Conservation (phyloP, 306 rosid species). For the Cicer chorassanicum region DNA sequence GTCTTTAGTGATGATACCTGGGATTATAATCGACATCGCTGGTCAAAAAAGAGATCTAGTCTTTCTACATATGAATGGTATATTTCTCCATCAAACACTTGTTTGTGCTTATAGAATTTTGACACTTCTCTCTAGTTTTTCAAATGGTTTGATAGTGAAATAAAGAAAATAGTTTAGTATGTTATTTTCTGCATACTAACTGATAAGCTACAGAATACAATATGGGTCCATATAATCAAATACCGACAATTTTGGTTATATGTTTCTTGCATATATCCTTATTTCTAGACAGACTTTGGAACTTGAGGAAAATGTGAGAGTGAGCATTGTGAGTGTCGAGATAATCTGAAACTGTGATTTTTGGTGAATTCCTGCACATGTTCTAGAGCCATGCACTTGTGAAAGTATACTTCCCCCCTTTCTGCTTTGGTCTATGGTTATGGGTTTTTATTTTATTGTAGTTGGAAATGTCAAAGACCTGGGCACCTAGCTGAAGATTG, state of each 20-base stretch:
- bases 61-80: slow-evolving; percentile 91
- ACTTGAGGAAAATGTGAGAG: background rate
- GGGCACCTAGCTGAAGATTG: slow-evolving; percentile 95
- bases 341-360: background rate
- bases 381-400: slow-evolving; percentile 20
- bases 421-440: slow-evolving; percentile 42
- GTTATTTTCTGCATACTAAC: slow-evolving; percentile 38
- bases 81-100: slow-evolving; percentile 32
- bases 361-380: slow-evolving; percentile 24
- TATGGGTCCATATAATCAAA: background rate
- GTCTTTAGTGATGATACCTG: slow-evolving; percentile 70
- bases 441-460: slow-evolving; percentile 49
- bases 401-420: slow-evolving; percentile 12
- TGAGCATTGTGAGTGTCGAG: background rate
- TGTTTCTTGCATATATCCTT: background rate
- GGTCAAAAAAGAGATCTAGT: slow-evolving; percentile 70
- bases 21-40: slow-evolving; percentile 73
- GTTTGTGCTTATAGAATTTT: slow-evolving; percentile 17
- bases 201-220: slow-evolving; percentile 2
- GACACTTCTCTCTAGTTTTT: slow-evolving; percentile 29
- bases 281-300: background rate
- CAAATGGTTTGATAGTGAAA: slow-evolving; percentile 26
- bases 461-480: slow-evolving; percentile 89
- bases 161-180: slow-evolving; percentile 18
- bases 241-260: slow-evolving; percentile 9